Percentiles rank a stretch among this genome's conserved stretches.
phyloP scores from a whole-genome alignment of 192 early-diverging fungal species.

The Helicostylum pulchrum region DNA sequence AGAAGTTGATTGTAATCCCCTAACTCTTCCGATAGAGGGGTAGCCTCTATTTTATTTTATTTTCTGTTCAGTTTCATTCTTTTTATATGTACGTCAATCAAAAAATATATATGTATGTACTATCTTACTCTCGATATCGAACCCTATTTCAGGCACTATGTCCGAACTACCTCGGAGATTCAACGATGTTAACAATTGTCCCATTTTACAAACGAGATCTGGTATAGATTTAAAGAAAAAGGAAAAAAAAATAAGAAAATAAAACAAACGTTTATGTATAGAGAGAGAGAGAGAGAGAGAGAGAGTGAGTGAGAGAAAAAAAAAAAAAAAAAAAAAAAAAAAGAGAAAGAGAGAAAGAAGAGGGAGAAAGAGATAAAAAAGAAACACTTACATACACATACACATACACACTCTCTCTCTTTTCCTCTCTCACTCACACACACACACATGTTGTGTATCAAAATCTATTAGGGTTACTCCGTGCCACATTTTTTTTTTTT shows the following conservation, averaged over 20 bases:
- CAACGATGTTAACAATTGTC: constrained; percentile 42
- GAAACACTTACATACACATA: too few species aligned
- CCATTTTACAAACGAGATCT: constrained; percentile 20
- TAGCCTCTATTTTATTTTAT: constrained; percentile 32
- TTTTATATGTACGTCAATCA: background rate
- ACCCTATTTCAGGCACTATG: constrained; percentile 38
- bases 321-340: background rate
- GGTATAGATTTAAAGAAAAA: background rate
- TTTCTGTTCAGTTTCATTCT: constrained; percentile 3
- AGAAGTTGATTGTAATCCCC: constrained; percentile 51
- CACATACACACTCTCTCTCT: too few species aligned
- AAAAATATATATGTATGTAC: constrained; percentile 7
- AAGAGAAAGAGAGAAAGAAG: constrained; percentile 2
- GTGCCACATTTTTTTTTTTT: background rate
- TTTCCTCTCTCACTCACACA: too few species aligned
- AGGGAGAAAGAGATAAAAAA: constrained; percentile 1
- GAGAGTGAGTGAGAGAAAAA: background rate
- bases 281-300: background rate
- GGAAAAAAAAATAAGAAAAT: constrained; percentile 14
- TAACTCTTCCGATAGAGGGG: constrained; percentile 62
- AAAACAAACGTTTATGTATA: too few species aligned
- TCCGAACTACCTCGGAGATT: constrained; percentile 28
- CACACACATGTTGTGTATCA: too few species aligned
- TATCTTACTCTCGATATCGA: constrained; percentile 56
- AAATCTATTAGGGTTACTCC: too few species aligned